Base-by-base conservation (phyloP, 805 yeast species). In the Monosporozyma solicola region DNA sequence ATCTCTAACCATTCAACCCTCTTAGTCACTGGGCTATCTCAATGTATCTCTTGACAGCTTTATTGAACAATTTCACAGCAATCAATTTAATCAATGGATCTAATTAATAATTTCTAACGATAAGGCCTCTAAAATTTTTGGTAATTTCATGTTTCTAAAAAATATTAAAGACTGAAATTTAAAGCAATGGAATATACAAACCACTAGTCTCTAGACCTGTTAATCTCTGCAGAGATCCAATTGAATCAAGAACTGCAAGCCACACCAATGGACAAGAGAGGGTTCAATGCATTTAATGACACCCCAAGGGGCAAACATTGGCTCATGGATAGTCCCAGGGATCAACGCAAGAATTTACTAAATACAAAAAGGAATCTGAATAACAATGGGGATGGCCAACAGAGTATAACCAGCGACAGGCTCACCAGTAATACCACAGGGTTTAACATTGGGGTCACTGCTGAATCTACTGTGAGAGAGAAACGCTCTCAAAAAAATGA, bases 301-400 rank as follows among this genome's bases (percentile, higher is more conserved):
- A 63, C 68, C 7, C 67, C 67, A 46, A 57, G 68, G 53, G 66
- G 68, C 16, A 61, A 60, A 31, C 68, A 64, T 51, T 64, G 68
- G 68, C 58, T 63, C 41, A 29, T 45, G 47, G 47, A 45, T n/a
- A 29, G 47, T 4, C 35, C 35, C 35, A n/a, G 47, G 35, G 25
- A 41, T 41, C 44, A 41, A 41, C 44, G 27, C 15, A 41, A 20
- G 27, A 41, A 41, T 35, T 15, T 35, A 5, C 39, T 15, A 15
- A 15, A 35, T 15, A 35, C 39, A 3, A 13, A 35, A 35, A n/a
- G 16, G 16, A 35, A 35, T 15, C 16, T 15, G n/a, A 35, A 35
- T 35, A 35, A 35, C n/a, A 35, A 35, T 35, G 16, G 39, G 5
- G 39, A 35, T 35, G 39, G 7, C 16, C 39, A 35, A 13, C 39